These are phyloP conservation scores for Ceratobasidium sp. DNA, from an alignment of 1,284 basidiomycete species.

Conservation along the genomic window DNA sequence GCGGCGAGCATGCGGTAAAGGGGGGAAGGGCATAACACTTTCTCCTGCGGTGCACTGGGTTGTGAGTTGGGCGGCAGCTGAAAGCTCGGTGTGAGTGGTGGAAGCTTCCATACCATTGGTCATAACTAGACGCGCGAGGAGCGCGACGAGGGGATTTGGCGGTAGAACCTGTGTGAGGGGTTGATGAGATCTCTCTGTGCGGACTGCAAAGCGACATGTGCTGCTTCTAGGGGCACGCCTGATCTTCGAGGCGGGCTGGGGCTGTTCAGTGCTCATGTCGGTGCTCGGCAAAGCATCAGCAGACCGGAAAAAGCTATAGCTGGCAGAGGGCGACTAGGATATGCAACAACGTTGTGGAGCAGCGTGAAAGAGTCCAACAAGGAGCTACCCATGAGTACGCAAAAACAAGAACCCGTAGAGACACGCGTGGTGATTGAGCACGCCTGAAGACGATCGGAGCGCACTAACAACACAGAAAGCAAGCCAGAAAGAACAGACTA, in stretches of 20 bases:
- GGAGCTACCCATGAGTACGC: slow-evolving; percentile 17
- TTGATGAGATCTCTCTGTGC: slow-evolving; percentile 43
- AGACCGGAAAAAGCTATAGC: slow-evolving; percentile 44
- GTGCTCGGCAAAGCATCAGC: slow-evolving; percentile 47
- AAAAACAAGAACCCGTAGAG: slow-evolving; percentile 45
- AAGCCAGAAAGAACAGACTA: slow-evolving; percentile 23
- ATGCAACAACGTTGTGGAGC: slow-evolving; percentile 42
- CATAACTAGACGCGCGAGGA: slow-evolving; percentile 32
- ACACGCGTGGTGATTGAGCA: slow-evolving; percentile 41
- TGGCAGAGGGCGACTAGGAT: slow-evolving; percentile 36
- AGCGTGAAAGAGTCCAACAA: slow-evolving; percentile 31
- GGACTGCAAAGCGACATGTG: slow-evolving; percentile 44
- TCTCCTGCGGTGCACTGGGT: slow-evolving; percentile 31
- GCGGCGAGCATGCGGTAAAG: slow-evolving; percentile 36
- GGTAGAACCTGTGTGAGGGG: slow-evolving; percentile 46
- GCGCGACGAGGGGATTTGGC: slow-evolving; percentile 46
- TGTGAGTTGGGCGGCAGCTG: slow-evolving; percentile 37
- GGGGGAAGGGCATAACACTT: slow-evolving; percentile 41
- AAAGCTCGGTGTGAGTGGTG: slow-evolving; percentile 34
- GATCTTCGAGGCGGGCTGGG: slow-evolving; percentile 45
- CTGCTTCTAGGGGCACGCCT: slow-evolving; percentile 46
- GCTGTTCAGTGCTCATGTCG: slow-evolving; percentile 42
- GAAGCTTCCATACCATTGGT: slow-evolving; percentile 46
- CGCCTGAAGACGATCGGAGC: slow-evolving; percentile 1
- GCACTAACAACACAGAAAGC: slow-evolving; percentile 38